These are phyloP conservation scores for Diutina siamensis DNA, from an alignment of 1,139 yeast species.

Conservation along the genomic window DNA sequence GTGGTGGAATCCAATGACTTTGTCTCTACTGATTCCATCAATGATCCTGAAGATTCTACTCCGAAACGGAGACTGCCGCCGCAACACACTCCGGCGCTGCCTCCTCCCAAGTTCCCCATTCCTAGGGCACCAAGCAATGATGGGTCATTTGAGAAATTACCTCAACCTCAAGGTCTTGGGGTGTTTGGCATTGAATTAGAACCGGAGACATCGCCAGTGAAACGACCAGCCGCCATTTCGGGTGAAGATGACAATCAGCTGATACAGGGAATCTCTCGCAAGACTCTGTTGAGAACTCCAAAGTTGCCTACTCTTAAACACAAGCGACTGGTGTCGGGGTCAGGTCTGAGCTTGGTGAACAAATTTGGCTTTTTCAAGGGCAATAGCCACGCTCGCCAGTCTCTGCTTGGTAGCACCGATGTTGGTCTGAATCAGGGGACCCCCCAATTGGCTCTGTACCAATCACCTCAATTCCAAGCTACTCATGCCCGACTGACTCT, in stretches of 20 bases:
- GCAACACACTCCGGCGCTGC: conserved; percentile 8
- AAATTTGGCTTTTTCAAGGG: conserved; percentile 27
- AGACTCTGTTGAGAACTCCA: conserved; percentile 22
- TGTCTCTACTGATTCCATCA: conserved; percentile 1
- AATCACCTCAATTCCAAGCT: background rate
- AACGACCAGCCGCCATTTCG: too few species aligned
- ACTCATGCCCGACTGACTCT: conserved; percentile 4
- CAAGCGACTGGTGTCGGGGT: conserved; percentile 30
- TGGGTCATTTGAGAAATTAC: conserved; percentile 1
- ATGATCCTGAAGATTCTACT: background rate
- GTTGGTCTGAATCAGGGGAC: background rate
- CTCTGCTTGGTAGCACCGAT: conserved; percentile 7
- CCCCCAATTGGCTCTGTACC: background rate
- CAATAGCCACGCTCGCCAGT: conserved; percentile 31
- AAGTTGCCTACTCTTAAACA: conserved; percentile 24
- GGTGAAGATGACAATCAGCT: conserved; percentile 2
- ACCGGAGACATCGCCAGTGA: conserved; percentile 22
- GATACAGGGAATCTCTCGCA: conserved; percentile 8
- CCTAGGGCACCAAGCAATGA: conserved; percentile 11
- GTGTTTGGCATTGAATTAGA: conserved; percentile 22
- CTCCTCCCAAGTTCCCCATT: conserved; percentile 12
- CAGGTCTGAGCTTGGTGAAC: conserved; percentile 18
- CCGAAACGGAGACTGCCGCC: background rate
- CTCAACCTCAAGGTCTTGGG: conserved; percentile 26
- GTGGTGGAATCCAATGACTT: conserved; percentile 31